A percentile compares a stretch with the other conserved stretches of the same genome.
These are phyloP conservation scores for Rhynchosporium secalis DNA, from an alignment of 2,329 filamentous ascomycete genomes.

Conservation along the genomic window DNA sequence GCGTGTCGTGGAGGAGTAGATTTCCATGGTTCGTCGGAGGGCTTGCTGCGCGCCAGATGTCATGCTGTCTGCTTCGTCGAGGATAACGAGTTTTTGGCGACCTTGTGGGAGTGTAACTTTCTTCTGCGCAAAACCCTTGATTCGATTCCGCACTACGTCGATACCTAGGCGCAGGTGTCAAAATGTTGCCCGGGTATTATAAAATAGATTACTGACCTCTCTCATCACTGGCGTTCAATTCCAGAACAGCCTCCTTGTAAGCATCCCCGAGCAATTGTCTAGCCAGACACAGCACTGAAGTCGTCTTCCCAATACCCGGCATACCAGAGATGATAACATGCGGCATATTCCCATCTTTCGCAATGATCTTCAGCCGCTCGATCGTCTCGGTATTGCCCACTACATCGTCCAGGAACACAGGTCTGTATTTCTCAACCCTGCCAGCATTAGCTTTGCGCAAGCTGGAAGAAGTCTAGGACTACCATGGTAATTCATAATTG, in stretches of 20 bases:
- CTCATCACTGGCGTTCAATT: conserved; percentile 95
- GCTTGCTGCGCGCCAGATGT: conserved; percentile 95
- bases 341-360: conserved; percentile 98
- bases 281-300: conserved; percentile 88
- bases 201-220: conserved; percentile 56
- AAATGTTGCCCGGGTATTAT: not conserved
- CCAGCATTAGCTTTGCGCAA: conserved; percentile 21
- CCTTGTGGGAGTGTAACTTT: conserved; percentile 93
- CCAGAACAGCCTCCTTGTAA: conserved; percentile 96
- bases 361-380: conserved; percentile 95
- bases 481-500: conserved; percentile 81
- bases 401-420: conserved; percentile 91
- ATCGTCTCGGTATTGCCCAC: conserved; percentile 98
- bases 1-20: conserved; percentile 92
- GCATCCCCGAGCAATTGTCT: conserved; percentile 86
- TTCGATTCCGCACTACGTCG: conserved; percentile 93
- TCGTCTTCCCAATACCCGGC: conserved; percentile 98
- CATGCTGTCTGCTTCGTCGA: conserved; percentile 98
- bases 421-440: conserved; percentile 98
- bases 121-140: conserved; percentile 98
- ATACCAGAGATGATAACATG: conserved; percentile 99
- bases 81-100: conserved; percentile 92
- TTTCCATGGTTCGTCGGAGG: conserved; percentile 94
- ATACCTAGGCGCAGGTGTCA: conserved; percentile 60
- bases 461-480: conserved; percentile 28